Conservation (phyloP, 352 stramenopile species). For the Thraustochytrium sp. region DNA sequence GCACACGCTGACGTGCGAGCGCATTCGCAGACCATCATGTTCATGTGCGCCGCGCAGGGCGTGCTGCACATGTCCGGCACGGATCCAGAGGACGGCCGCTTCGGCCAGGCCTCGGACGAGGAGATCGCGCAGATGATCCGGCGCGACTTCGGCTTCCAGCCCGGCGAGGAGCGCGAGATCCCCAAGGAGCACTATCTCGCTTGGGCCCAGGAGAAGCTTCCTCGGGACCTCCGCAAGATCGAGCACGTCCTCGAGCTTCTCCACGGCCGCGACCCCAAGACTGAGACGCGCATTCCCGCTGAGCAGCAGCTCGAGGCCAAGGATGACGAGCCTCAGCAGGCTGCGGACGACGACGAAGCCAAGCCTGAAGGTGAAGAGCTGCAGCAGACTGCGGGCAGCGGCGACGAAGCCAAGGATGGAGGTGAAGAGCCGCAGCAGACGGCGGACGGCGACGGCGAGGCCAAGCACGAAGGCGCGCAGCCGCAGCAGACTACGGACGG, state of each 20-base stretch:
- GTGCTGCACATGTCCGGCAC: neutral
- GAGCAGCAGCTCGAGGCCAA: neutral
- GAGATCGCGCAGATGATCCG: neutral
- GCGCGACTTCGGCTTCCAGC: conserved; percentile 17
- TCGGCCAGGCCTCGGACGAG: neutral
- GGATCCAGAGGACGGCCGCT: neutral
- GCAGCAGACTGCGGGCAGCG: neutral
- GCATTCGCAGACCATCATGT: conserved; percentile 28
- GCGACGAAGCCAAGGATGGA: neutral
- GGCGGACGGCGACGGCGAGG: neutral
- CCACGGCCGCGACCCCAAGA: neutral
- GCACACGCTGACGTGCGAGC: neutral
- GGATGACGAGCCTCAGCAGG: neutral
- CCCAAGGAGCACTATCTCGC: conserved; percentile 35
- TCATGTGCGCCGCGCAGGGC: conserved; percentile 28
- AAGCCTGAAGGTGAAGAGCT: neutral
- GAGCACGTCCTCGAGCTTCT: neutral
- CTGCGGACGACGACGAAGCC: neutral
- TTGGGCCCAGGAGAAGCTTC: conserved; percentile 29
- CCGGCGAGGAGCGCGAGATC: conserved; percentile 27
- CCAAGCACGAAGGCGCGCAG: neutral
- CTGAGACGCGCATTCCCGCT: too few relatives aligned
- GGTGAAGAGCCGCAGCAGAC: neutral
- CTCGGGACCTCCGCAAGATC: neutral
- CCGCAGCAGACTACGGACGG: neutral